Percentiles rank a stretch among this genome's conserved stretches.
Evolutionary conservation across 2,329 filamentous ascomycete genomes (phyloP).

Genomic region (Xylaria sp.): DNA sequence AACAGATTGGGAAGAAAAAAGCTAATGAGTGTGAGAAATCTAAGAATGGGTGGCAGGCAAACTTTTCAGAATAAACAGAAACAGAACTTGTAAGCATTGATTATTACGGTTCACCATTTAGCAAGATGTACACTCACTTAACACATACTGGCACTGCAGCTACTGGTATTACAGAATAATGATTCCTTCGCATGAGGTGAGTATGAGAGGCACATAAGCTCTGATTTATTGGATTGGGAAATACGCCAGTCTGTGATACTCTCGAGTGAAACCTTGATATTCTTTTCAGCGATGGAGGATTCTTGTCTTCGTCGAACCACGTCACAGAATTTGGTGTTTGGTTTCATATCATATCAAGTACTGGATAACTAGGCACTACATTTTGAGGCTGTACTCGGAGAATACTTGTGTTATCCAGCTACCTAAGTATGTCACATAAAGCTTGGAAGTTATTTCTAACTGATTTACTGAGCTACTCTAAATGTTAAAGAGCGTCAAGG

Average conservation of each 20-base stretch:
- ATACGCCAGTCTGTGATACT: neutral
- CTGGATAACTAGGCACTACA: neutral
- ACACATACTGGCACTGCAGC: too few species aligned
- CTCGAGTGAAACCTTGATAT: neutral
- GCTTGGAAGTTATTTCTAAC: neutral
- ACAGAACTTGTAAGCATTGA: neutral
- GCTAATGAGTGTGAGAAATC: neutral
- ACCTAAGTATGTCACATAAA: neutral
- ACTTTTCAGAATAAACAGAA: constrained; percentile 1
- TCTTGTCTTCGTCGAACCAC: neutral
- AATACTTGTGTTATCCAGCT: neutral
- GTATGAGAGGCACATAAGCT: neutral
- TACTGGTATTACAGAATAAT: neutral
- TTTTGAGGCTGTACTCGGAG: neutral
- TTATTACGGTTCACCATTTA: neutral
- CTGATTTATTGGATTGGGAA: neutral
- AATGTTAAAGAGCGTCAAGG: neutral
- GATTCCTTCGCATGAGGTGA: neutral
- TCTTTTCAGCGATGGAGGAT: neutral
- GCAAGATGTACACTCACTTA: too few species aligned
- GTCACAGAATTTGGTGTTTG: neutral
- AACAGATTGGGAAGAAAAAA: neutral
- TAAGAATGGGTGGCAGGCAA: neutral
- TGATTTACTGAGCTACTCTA: neutral
- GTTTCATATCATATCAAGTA: neutral